A percentile compares a stretch with the other conserved stretches of the same genome.
Conservation (phyloP, 768 basidiomycete species). For the Lanmaoa rubissima region DNA sequence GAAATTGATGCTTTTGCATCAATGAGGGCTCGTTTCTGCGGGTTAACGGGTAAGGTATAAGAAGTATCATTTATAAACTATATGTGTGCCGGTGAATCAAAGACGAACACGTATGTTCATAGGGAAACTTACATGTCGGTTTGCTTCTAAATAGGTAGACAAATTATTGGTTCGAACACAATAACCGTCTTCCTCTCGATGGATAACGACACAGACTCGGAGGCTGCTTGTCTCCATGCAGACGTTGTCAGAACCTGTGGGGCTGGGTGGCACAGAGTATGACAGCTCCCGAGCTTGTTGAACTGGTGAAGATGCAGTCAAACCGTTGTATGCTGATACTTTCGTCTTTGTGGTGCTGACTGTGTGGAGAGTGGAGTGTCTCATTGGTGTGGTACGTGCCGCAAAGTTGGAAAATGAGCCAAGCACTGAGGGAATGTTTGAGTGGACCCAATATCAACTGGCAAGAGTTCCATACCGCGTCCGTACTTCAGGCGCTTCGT, state of each 20-base stretch:
- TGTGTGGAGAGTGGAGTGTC: conserved; percentile 55
- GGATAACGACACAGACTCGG: conserved; percentile 63
- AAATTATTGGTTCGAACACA: conserved; percentile 77
- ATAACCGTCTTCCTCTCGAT: conserved; percentile 50
- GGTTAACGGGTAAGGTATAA: conserved; percentile 56
- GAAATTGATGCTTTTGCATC: conserved; percentile 85
- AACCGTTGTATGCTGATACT: conserved; percentile 1
- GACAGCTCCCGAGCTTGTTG: conserved; percentile 29
- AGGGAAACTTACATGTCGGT: conserved; percentile 59
- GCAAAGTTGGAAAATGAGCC: conserved; percentile 42
- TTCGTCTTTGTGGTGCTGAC: conserved; percentile 19
- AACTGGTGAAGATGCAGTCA: conserved; percentile 17
- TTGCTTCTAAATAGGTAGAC: conserved; percentile 74
- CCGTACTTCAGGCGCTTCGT: conserved; percentile 60
- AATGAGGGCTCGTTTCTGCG: conserved; percentile 64
- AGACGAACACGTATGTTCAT: not conserved
- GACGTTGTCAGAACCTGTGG: conserved; percentile 39
- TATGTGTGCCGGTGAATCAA: conserved; percentile 14
- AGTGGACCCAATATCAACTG: not conserved
- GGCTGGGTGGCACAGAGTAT: conserved; percentile 46
- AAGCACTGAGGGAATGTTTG: conserved; percentile 37
- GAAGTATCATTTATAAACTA: conserved; percentile 50
- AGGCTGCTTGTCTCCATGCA: conserved; percentile 43
- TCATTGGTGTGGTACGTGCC: conserved; percentile 42
- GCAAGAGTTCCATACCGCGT: conserved; percentile 38